Evolutionary conservation across 1,139 yeast genomes (phyloP), one percentile per base, ranked within the genome.

Genomic region (Suhomyces bribrorum): DNA sequence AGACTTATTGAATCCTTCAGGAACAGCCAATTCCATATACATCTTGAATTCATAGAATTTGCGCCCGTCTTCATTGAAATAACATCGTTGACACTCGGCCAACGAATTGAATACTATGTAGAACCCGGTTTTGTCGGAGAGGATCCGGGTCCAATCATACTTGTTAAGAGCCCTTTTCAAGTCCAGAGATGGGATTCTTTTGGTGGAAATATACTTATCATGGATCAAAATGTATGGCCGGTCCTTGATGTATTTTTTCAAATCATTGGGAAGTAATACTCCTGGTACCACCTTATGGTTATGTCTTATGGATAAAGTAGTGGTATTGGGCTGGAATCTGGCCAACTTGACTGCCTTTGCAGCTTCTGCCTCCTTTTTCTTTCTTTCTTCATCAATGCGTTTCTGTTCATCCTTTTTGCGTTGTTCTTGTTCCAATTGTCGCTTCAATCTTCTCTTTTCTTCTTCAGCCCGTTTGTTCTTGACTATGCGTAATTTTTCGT

Each of bases 81-180:
- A 82, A 50, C 95, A 86, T 31, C 74, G 63, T 45, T 77, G 77
- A 29, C 94, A 87, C 44, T 85, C 88, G 28, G 66, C 64, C 15
- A 79, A 58, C 24, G 79, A 69, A 50, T 80, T 79, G 59, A 88
- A 88, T 1, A 86, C 81, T 31, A 87, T 68, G 53, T 76, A 88
- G 48, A 83, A 82, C 0, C 96, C 96, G 4, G 73, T 58, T 26
- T 66, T 63, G 47, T 84, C 90, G 4, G 79, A 71, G 34, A 84
- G 55, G 2, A 86, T 77, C 42, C 86, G 66, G 0, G 80, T 75
- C 83, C 89, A 83, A 40, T 75, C 78, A 50, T 84, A 83, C 40
- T 64, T 75, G 14, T 66, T 70, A 28, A 83, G 62, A 7, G 66
- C 63, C 24, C 73, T 67, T 49, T 81, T 77, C 33, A 83, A 57